Evolutionary conservation across 2,329 filamentous ascomycete species (phyloP), one percentile per base, ranked within the genome.

Genomic region (Fusarium albosuccineum): DNA sequence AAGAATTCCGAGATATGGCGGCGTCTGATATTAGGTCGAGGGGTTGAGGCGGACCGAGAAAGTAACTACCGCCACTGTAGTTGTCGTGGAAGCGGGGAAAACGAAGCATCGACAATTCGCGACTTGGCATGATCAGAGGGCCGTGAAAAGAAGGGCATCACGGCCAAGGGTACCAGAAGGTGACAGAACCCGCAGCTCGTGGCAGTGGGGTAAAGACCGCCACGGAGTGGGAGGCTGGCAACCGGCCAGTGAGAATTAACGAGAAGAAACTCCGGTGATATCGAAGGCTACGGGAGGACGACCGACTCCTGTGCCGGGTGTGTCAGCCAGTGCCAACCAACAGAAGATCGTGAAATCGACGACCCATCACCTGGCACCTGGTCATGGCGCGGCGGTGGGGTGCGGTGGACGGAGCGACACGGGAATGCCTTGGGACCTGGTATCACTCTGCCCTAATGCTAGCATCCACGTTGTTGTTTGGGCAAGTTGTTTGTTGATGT

Each of bases 81-180:
- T 22, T 33, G 49, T 29, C 16, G 27, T 41, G 27, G 49, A 52
- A 30, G 49, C 49, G 37, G 37, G 36, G 37, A 6, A n/a, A 30
- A 42, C 13, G 17, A 53, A 44, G 50, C 39, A 53, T 34, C 64
- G 64, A 53, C 36, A 42, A 54, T 22, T 52, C 6, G 36, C 34
- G 42, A 57, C 52, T 45, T 40, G 36, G 36, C 16, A 48, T 58
- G 44, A 52, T 51, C 49, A 53, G 26, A 39, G 29, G 56, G 33
- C 51, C 60, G 57, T 48, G 60, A 66, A 68, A 51, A 41, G 60
- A 39, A 66, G 27, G 48, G 61, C 42, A 61, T 56, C 22, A 56
- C 29, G 49, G 30, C 30, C 29, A 54, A 17, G 40, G 14, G 30
- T 29, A 33, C 50, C 56, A 37, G 45, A 51, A 26, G 56, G 45